phyloP scores from a whole-genome alignment of 192 early-diverging fungal species.

The Coemansia sp. region DNA sequence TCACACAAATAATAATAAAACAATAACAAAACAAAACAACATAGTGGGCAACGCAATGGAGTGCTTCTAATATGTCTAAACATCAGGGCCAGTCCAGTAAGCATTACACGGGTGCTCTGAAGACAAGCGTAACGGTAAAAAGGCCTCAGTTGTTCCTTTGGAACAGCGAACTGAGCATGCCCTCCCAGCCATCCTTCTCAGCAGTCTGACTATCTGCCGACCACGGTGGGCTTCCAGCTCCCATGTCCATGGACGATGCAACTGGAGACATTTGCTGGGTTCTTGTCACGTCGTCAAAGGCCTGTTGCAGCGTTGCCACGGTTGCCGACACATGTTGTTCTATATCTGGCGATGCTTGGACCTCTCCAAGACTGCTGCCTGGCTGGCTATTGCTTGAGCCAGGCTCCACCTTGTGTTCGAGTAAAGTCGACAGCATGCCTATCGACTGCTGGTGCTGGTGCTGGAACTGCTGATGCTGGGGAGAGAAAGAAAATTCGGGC shows the following conservation, averaged over 20 bases:
- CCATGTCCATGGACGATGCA: not conserved
- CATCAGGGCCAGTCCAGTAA: too few species aligned
- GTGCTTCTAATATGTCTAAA: too few species aligned
- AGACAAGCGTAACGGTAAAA: not conserved
- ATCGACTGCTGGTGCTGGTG: not conserved
- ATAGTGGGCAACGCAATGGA: too few species aligned
- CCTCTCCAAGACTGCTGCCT: slow-evolving; percentile 1
- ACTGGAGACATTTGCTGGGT: slow-evolving; percentile 11
- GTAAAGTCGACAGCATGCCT: slow-evolving; percentile 2
- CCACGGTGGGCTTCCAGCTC: not conserved
- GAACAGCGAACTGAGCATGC: slow-evolving; percentile 25
- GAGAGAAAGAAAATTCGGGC: not conserved
- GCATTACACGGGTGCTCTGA: too few species aligned
- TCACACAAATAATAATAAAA: too few species aligned
- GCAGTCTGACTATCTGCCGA: not conserved
- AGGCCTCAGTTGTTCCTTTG: not conserved
- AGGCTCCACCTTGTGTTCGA: not conserved
- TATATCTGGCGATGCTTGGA: slow-evolving; percentile 6
- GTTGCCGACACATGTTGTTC: slow-evolving; percentile 22
- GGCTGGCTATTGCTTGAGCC: not conserved
- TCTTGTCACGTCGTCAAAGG: slow-evolving; percentile 15
- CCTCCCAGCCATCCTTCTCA: slow-evolving; percentile 1
- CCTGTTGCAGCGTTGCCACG: slow-evolving; percentile 18
- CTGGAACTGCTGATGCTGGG: slow-evolving; percentile 5
- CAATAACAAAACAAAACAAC: too few species aligned